Evolutionary conservation across 805 yeast species (phyloP).

Genomic region (Candida gorgasii): DNA sequence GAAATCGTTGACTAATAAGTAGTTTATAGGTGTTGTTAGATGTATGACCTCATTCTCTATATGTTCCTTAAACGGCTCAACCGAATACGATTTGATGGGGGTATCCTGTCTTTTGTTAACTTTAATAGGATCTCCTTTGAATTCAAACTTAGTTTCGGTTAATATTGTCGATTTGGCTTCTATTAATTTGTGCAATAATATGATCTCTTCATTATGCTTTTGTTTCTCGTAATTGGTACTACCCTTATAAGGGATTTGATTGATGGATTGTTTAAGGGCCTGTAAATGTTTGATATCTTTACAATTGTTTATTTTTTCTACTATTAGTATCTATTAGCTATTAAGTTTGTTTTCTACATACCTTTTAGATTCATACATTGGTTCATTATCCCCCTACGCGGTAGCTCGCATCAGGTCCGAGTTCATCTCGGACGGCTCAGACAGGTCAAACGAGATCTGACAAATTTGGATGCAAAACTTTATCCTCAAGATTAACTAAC

Average conservation of each 20-base stretch:
- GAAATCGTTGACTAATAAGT: conserved; percentile 7
- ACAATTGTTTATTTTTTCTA: conserved; percentile 4
- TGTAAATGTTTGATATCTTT: not conserved
- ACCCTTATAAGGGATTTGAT: not conserved
- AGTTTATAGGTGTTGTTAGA: not conserved
- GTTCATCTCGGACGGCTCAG: no score
- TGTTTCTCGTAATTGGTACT: conserved; percentile 23
- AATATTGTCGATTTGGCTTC: conserved; percentile 21
- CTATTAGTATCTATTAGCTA: not conserved
- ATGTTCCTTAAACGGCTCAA: conserved; percentile 4
- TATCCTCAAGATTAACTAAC: not conserved
- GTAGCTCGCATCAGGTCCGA: no score
- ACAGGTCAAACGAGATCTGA: no score
- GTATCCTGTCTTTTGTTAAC: not conserved
- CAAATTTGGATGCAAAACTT: not conserved
- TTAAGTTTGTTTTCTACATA: not conserved
- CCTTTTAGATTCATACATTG: conserved; percentile 1
- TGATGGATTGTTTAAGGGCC: not conserved
- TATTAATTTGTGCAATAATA: conserved; percentile 21
- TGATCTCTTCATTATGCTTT: conserved; percentile 20
- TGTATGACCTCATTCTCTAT: not conserved
- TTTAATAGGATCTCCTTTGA: conserved; percentile 31
- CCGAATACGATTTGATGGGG: not conserved
- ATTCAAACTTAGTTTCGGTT: conserved; percentile 22
- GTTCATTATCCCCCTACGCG: no score